Conservation (phyloP, 768 basidiomycete genomes). For the Ephemerocybe angulata region DNA sequence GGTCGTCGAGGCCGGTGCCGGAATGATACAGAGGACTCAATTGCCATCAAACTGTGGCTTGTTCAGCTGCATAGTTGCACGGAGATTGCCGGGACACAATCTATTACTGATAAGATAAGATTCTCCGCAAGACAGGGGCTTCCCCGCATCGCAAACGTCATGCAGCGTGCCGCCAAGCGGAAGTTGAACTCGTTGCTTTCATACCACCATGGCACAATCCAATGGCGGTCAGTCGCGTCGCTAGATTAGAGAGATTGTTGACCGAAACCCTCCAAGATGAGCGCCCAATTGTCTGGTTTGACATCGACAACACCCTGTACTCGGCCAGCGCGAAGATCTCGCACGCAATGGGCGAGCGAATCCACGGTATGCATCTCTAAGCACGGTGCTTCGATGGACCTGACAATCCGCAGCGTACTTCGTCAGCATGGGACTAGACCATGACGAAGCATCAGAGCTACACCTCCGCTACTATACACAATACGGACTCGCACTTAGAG, state of each 20-base stretch:
- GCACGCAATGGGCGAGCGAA: conserved; percentile 74
- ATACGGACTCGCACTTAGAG: conserved; percentile 81
- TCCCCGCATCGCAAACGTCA: not conserved
- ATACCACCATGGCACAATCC: not conserved
- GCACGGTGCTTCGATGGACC: not conserved
- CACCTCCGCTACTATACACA: conserved; percentile 72
- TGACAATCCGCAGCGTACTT: conserved; percentile 60
- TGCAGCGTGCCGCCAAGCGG: conserved; percentile 1
- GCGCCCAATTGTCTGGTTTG: conserved; percentile 68
- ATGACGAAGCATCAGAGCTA: conserved; percentile 65
- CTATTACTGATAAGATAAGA: conserved; percentile 24
- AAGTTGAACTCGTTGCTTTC: conserved; percentile 13
- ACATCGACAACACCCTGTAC: conserved; percentile 88
- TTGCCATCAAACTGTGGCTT: conserved; percentile 36
- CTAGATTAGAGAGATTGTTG: not conserved
- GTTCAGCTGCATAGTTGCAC: conserved; percentile 42
- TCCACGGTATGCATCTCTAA: conserved; percentile 52
- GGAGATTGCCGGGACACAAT: conserved; percentile 30
- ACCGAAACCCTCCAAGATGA: conserved; percentile 37
- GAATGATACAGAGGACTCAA: conserved; percentile 31
- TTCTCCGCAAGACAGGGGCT: conserved; percentile 4
- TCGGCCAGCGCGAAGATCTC: conserved; percentile 72
- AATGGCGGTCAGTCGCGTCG: not conserved
- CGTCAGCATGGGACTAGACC: conserved; percentile 58
- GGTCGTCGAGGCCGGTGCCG: conserved; percentile 50